phyloP scores from a whole-genome alignment of 139 green algal genomes.

The Closterium sp. region DNA sequence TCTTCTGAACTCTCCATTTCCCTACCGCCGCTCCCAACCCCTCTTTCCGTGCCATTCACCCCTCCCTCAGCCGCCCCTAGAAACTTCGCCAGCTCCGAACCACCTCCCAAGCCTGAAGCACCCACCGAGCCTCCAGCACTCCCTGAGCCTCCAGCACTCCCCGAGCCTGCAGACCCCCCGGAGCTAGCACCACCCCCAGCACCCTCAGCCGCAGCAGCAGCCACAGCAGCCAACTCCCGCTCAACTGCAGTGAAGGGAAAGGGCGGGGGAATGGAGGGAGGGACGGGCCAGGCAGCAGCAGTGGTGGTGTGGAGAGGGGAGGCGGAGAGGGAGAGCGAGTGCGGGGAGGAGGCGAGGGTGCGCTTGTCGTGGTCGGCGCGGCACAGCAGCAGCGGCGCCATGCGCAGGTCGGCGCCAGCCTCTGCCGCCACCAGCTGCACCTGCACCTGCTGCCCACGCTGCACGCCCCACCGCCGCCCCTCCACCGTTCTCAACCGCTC shows the following conservation, averaged over 20 bases:
- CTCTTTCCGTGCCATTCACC: background rate
- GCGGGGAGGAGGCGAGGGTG: background rate
- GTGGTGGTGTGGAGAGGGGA: background rate
- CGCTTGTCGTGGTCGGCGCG: background rate
- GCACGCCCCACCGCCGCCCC: background rate
- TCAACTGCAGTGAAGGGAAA: background rate
- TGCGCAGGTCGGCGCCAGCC: background rate
- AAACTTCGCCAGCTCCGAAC: background rate
- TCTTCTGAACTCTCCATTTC: background rate
- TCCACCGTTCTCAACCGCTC: background rate
- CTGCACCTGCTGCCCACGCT: background rate
- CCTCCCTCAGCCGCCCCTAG: background rate
- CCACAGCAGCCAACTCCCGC: background rate
- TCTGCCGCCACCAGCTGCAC: conserved; percentile 20
- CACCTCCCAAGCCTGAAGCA: background rate
- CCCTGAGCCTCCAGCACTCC: background rate
- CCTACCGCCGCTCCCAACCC: background rate
- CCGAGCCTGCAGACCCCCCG: background rate
- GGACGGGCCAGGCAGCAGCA: background rate
- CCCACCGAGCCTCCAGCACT: no score
- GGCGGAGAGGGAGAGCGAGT: background rate
- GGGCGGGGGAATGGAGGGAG: background rate
- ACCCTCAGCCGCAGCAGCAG: background rate
- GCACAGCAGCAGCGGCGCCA: conserved; percentile 12
- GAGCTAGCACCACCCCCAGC: background rate